Evolutionary conservation across 2,329 filamentous ascomycete genomes (phyloP).

Genomic region (Fusarium agapanthi): DNA sequence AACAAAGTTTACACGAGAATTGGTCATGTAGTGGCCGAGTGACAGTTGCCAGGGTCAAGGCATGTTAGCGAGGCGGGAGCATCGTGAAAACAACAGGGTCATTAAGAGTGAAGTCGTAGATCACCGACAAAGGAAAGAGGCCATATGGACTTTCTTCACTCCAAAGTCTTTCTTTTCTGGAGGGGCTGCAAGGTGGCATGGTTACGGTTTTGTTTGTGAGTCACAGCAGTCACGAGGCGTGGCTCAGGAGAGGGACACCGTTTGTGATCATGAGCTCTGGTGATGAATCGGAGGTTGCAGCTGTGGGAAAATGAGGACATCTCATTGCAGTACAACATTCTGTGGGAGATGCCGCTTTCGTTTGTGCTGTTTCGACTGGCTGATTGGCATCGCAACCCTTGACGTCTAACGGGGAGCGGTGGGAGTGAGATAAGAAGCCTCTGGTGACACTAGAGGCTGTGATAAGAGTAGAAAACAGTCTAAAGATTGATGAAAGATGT

Average conservation of each 20-base stretch:
- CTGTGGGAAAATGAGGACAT: fast-evolving
- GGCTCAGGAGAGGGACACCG: too few species aligned
- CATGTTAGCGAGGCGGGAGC: not conserved
- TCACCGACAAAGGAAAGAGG: not conserved
- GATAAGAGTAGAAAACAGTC: fast-evolving
- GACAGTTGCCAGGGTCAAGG: not conserved
- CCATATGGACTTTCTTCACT: fast-evolving
- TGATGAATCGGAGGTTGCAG: fast-evolving
- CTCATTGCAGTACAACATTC: fast-evolving
- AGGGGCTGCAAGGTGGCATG: not conserved
- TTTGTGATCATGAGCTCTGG: not conserved
- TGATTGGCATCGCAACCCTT: not conserved
- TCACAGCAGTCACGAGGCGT: not conserved
- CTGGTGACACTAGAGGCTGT: fast-evolving
- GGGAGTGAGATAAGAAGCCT: not conserved
- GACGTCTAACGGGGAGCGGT: fast-evolving
- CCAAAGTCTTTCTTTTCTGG: not conserved
- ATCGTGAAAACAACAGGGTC: not conserved
- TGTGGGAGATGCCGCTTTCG: not conserved
- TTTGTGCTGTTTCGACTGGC: not conserved
- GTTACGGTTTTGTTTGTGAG: not conserved
- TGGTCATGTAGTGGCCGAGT: not conserved
- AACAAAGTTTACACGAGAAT: not conserved
- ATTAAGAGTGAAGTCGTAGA: not conserved
- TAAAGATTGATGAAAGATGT: fast-evolving